A percentile compares a stretch with the other conserved stretches of the same genome.
These are phyloP conservation scores for Lophiotrema nucula DNA, from an alignment of 495 filamentous ascomycete species.

Conservation along the genomic window DNA sequence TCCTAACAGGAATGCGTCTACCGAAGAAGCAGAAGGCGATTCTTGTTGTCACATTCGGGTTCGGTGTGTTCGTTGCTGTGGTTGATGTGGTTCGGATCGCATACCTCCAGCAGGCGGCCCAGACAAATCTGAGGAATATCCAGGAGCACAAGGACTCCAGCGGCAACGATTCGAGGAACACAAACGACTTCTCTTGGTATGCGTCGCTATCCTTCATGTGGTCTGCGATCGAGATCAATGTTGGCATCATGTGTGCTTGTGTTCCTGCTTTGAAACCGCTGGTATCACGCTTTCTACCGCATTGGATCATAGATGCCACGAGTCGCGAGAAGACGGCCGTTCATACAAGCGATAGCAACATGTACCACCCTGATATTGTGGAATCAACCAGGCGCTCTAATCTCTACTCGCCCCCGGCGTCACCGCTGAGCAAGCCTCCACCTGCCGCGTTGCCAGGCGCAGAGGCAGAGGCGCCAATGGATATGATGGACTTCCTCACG, in stretches of 20 bases:
- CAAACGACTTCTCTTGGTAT: slow-evolving; percentile 65
- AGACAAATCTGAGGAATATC: slow-evolving; percentile 2
- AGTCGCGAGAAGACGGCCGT: slow-evolving; percentile 15
- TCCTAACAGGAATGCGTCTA: slow-evolving; percentile 79
- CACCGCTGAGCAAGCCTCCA: slow-evolving; percentile 10
- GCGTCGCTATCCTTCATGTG: slow-evolving; percentile 86
- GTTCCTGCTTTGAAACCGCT: slow-evolving; percentile 87
- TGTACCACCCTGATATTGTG: neutral
- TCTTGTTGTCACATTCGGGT: slow-evolving; percentile 72
- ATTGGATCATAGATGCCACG: slow-evolving; percentile 56
- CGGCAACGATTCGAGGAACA: slow-evolving; percentile 21
- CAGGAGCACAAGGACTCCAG: slow-evolving; percentile 22
- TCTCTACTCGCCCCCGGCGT: neutral
- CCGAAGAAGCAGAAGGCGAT: slow-evolving; percentile 83
- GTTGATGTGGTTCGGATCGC: slow-evolving; percentile 88
- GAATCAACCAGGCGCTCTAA: neutral
- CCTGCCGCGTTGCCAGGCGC: neutral
- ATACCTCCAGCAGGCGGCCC: slow-evolving; percentile 72
- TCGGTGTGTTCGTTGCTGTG: slow-evolving; percentile 82
- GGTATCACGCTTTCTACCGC: slow-evolving; percentile 70
- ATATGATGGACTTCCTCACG: slow-evolving; percentile 59
- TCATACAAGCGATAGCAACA: slow-evolving; percentile 15
- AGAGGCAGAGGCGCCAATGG: slow-evolving; percentile 44
- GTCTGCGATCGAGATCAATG: slow-evolving; percentile 87
- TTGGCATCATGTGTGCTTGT: slow-evolving; percentile 84